Conservation (phyloP, 441 rosid species). For the Adansonia grandidieri region DNA sequence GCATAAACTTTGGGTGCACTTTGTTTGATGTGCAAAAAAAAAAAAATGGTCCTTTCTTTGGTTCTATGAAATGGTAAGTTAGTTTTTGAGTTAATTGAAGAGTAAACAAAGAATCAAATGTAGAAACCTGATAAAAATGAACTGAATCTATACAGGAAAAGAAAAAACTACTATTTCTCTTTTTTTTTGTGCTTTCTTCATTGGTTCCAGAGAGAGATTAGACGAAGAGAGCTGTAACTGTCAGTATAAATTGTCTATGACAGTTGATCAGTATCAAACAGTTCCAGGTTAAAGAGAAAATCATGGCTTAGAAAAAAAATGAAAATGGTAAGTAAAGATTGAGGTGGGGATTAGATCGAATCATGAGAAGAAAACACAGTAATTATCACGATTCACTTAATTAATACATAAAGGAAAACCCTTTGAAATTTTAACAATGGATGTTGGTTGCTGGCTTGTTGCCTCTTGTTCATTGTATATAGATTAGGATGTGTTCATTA, state of each 20-base stretch:
- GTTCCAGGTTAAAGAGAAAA: conserved; percentile 35
- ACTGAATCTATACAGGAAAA: background rate
- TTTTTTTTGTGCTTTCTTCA: conserved; percentile 43
- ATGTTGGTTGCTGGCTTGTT: background rate
- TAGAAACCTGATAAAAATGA: background rate
- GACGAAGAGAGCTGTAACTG: conserved; percentile 12
- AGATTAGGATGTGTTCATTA: no score
- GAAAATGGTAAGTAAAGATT: conserved; percentile 27
- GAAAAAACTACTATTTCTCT: background rate
- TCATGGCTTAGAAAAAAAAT: conserved; percentile 6
- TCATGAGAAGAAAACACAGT: conserved; percentile 21
- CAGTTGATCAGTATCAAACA: conserved; percentile 50
- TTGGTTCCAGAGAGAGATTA: conserved; percentile 18
- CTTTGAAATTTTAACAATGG: background rate
- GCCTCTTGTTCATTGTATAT: background rate
- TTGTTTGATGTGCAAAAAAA: background rate
- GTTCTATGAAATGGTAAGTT: background rate
- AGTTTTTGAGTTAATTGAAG: background rate
- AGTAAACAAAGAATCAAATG: conserved; percentile 12
- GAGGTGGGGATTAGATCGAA: conserved; percentile 34
- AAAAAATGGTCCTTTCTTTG: background rate
- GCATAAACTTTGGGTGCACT: background rate
- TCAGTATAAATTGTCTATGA: conserved; percentile 39
- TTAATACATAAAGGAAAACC: background rate
- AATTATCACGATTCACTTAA: conserved; percentile 1